A percentile compares a stretch with the other conserved stretches of the same genome.
Evolutionary conservation across 2,329 filamentous ascomycete genomes (phyloP).

Genomic region (Beauveria sp.): DNA sequence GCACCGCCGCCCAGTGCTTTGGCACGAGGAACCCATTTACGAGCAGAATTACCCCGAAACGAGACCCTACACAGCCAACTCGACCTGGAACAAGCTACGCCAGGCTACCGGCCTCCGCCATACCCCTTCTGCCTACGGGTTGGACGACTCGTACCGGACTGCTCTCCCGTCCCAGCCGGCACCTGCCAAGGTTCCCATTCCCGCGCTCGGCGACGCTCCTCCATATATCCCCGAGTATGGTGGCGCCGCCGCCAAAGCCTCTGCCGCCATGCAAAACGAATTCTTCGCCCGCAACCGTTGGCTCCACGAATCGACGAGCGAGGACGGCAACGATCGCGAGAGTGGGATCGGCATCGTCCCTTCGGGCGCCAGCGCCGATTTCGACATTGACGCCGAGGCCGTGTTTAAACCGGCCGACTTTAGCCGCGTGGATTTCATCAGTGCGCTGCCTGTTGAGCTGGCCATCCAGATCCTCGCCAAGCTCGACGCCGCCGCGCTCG

Average conservation of each 20-base stretch:
- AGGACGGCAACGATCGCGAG: conserved; percentile 50
- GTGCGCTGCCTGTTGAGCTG: conserved; percentile 47
- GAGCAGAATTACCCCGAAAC: conserved; percentile 19
- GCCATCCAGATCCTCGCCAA: conserved; percentile 50
- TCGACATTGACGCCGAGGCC: conserved; percentile 26
- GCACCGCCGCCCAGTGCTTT: conserved; percentile 38
- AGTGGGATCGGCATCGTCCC: conserved; percentile 57
- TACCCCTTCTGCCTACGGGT: conserved; percentile 37
- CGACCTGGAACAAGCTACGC: conserved; percentile 43
- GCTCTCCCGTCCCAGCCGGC: conserved; percentile 20
- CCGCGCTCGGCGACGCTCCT: conserved; percentile 44
- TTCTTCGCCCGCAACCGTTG: conserved; percentile 34
- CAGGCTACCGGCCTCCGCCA: conserved; percentile 45
- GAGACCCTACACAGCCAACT: conserved; percentile 40
- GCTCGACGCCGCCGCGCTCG: conserved; percentile 46
- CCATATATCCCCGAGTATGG: conserved; percentile 53
- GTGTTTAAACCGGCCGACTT: conserved; percentile 34
- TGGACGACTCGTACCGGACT: conserved; percentile 24
- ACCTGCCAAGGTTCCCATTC: conserved; percentile 30
- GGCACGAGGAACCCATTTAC: conserved; percentile 23
- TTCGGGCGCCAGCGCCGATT: conserved; percentile 33
- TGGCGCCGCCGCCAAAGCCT: conserved; percentile 54
- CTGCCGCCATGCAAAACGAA: conserved; percentile 53
- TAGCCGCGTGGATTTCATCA: conserved; percentile 51
- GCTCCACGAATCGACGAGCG: conserved; percentile 30